phyloP scores from a whole-genome alignment of 2,329 filamentous ascomycete species.

The Cladosporium sp. region DNA sequence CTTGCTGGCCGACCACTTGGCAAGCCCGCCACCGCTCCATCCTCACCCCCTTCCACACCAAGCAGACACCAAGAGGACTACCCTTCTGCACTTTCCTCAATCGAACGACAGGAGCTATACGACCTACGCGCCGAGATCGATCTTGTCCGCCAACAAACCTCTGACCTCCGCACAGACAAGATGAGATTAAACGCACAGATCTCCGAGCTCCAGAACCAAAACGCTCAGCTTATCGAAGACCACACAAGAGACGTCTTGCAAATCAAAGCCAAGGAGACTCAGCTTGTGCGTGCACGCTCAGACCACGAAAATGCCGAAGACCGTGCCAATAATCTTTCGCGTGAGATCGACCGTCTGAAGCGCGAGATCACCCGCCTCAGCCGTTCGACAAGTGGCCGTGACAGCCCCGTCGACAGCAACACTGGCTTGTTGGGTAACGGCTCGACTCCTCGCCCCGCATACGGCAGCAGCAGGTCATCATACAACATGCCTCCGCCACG shows the following conservation, averaged over 20 bases:
- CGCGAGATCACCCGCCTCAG: conserved; percentile 67
- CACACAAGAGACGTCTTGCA: conserved; percentile 93
- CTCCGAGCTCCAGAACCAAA: conserved; percentile 93
- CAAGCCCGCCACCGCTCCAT: conserved; percentile 58
- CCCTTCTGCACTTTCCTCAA: conserved; percentile 64
- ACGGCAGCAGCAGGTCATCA: conserved; percentile 25
- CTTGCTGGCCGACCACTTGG: conserved; percentile 82
- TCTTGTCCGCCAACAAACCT: conserved; percentile 68
- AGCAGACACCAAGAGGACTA: conserved; percentile 45
- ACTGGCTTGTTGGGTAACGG: conserved; percentile 17
- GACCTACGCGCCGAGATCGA: conserved; percentile 85
- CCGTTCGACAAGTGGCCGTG: conserved; percentile 49
- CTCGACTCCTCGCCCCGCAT: conserved; percentile 20
- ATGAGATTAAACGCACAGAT: conserved; percentile 82
- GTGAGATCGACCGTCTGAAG: conserved; percentile 92
- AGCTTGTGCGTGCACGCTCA: conserved; percentile 85
- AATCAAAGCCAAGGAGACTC: conserved; percentile 98
- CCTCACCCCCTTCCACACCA: conserved; percentile 61
- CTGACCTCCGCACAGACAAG: conserved; percentile 80
- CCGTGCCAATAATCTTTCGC: conserved; percentile 76
- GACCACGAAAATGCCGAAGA: conserved; percentile 88
- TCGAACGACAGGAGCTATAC: conserved; percentile 91
- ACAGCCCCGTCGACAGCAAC: conserved; percentile 26
- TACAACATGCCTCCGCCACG: conserved; percentile 24
- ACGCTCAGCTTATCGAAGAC: conserved; percentile 94